Evolutionary conservation across 306 rosid genomes (phyloP), one percentile per base, ranked within the genome.

Genomic region (Glycine latifolia): DNA sequence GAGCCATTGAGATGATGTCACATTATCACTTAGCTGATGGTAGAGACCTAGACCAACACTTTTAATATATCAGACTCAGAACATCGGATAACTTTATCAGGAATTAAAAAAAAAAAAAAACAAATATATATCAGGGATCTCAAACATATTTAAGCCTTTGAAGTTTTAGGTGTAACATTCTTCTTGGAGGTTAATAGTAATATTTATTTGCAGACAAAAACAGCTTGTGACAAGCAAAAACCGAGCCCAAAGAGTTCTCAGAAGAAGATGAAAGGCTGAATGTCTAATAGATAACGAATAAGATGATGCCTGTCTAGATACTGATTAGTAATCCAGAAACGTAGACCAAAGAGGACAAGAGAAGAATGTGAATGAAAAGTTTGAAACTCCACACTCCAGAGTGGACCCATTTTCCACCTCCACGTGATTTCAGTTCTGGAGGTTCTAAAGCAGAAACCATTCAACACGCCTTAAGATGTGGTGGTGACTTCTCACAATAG

Each of bases 321-420:
- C 81, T 2, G 94, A 93, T 79, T 75, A 35, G 81, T 55, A 46
- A 60, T 56, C 52, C 83, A 80, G 76, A 95, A 81, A 79, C 85
- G 85, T 5, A 85, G 97, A 82, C 92, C 89, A 6, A 95, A 91
- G 89, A 85, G 97, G 75, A 85, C 81, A 47, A 39, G 91, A 88
- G 87, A 91, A 91, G 86, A 89, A 86, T 39, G 87, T 87, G 50
- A 91, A 88, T 78, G 95, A 89, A 39, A 88, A 78, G 79, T 89
- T 87, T 72, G 93, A 91, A 73, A 8, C 50, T 80, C 89, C 67
- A 54, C 60, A 54, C 14, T 54, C 26, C 84, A 13, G 95, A 87
- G 82, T 89, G 71, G 74, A 73, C 66, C n/a, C 93, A 76, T 9
- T 66, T 54, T 77, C 86, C 76, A 35, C 84, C 86, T 35, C 58